These are phyloP conservation scores for Coniochaeta prunicola DNA, from an alignment of 2,329 filamentous ascomycete genomes.

Conservation along the genomic window DNA sequence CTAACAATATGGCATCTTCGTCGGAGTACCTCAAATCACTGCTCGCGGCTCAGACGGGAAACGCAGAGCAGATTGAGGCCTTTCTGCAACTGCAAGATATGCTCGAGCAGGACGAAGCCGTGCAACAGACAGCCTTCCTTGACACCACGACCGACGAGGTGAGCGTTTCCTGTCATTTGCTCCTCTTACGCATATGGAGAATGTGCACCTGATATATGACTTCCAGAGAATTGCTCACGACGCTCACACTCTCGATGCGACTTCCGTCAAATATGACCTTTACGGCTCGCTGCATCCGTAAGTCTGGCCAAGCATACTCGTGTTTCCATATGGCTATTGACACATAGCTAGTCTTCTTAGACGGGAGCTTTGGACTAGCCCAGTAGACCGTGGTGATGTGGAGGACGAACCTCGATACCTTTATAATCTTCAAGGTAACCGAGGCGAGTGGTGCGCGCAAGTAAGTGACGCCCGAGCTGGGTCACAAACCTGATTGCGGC, in stretches of 20 bases:
- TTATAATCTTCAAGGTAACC: slow-evolving; percentile 7
- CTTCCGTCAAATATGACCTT: not conserved
- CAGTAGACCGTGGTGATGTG: not conserved
- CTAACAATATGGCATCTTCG: not conserved
- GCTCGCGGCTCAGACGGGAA: not conserved
- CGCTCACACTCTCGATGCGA: slow-evolving; percentile 2
- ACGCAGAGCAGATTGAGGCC: not conserved
- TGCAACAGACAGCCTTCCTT: slow-evolving; percentile 4
- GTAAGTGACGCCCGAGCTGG: not conserved
- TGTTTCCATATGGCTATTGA: too few species aligned
- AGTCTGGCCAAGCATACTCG: not conserved
- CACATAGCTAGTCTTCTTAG: not conserved
- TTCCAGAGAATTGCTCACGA: slow-evolving; percentile 5
- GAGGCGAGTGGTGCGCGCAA: slow-evolving; percentile 4
- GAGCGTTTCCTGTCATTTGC: too few species aligned
- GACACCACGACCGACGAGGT: slow-evolving; percentile 8
- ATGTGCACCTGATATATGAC: not conserved
- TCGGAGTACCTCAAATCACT: not conserved
- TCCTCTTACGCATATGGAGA: not conserved
- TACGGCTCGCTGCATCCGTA: slow-evolving; percentile 3
- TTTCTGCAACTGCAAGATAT: not conserved
- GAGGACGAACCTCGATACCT: not conserved
- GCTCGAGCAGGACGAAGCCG: slow-evolving; percentile 6
- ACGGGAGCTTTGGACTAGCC: not conserved
- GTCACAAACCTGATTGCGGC: not conserved